These are phyloP conservation scores for Elsinoe arachidis DNA, from an alignment of 2,329 filamentous ascomycete genomes.

Conservation along the genomic window DNA sequence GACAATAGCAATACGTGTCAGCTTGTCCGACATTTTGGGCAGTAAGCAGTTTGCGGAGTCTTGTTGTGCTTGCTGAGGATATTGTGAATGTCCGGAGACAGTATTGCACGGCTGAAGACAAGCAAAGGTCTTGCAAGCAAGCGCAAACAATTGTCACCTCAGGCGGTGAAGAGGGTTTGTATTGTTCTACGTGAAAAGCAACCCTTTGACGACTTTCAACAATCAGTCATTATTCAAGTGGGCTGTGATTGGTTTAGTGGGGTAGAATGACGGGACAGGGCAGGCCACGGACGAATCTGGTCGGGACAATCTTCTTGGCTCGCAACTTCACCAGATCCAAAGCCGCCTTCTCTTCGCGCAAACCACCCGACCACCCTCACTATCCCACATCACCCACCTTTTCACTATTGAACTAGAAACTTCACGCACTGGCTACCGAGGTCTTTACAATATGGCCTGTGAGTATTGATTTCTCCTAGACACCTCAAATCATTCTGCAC, in stretches of 20 bases:
- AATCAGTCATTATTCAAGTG: background rate
- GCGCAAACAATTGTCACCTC: background rate
- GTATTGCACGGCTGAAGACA: background rate
- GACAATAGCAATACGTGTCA: slow-evolving; percentile 98
- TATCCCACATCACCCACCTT: background rate
- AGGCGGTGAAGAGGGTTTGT: slow-evolving; percentile 3
- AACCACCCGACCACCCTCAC: background rate
- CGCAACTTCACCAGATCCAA: background rate
- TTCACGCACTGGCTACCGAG: slow-evolving; percentile 9
- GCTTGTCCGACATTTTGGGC: slow-evolving; percentile 75
- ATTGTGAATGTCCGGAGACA: background rate
- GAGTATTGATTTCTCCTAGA: slow-evolving; percentile 36
- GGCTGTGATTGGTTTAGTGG: slow-evolving; percentile 1
- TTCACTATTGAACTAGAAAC: background rate
- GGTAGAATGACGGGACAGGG: background rate
- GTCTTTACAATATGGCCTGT: slow-evolving; percentile 48
- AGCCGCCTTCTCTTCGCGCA: slow-evolving; percentile 10
- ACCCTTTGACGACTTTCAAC: background rate
- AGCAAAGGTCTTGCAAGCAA: background rate
- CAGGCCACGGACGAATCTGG: background rate
- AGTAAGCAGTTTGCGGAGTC: background rate
- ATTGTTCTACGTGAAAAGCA: background rate
- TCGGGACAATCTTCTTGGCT: background rate
- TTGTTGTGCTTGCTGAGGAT: background rate
- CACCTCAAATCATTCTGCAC: background rate